Evolutionary conservation across 805 yeast species (phyloP), one percentile per base, ranked within the genome.

Genomic region (Barnettozyma californica): DNA sequence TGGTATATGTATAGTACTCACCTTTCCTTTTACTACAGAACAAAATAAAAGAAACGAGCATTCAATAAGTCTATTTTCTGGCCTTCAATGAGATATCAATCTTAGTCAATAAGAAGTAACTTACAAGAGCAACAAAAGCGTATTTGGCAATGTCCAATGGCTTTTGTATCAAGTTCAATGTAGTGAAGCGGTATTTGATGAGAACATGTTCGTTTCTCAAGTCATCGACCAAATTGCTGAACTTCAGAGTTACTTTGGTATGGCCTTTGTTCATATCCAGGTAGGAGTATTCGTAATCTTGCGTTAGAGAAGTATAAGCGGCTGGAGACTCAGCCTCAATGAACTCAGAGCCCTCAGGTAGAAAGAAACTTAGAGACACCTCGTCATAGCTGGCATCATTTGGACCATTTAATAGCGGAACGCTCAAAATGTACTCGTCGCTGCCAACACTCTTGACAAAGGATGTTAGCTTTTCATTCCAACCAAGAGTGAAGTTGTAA

Each of bases 401-500:
- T 33, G 92, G 83, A 16, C 94, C 88, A 60, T 80, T 81, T 34
- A 94, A 58, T 20, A 90, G 59, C 14, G 97, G 95, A 27, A 91
- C 78, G 45, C 72, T 75, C 29, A 86, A 68, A 11, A 85, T 62
- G 62, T 79, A 87, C 16, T 68, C 68, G 10, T 70, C 69, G 6
- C 18, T 26, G 20, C 33, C 43, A 16, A 72, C 56, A 37, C 64
- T 59, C 56, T 68, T 80, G 45, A 87, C 71, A 55, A 75, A 83
- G 41, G 78, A 68, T 14, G 69, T 60, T 38, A 91, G 67, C 19
- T 73, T 69, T 54, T 80, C 77, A 44, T 83, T 79, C 96, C 96
- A 94, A n/a, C 98, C 98, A 57, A 92, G 67, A 20, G 98, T 94
- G 74, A 88, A 94, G 68, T 92, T 89, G 68, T 89, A 92, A 60